These are phyloP conservation scores for Phanerodontia chrysosporium DNA, from an alignment of 768 basidiomycete species.

Conservation along the genomic window DNA sequence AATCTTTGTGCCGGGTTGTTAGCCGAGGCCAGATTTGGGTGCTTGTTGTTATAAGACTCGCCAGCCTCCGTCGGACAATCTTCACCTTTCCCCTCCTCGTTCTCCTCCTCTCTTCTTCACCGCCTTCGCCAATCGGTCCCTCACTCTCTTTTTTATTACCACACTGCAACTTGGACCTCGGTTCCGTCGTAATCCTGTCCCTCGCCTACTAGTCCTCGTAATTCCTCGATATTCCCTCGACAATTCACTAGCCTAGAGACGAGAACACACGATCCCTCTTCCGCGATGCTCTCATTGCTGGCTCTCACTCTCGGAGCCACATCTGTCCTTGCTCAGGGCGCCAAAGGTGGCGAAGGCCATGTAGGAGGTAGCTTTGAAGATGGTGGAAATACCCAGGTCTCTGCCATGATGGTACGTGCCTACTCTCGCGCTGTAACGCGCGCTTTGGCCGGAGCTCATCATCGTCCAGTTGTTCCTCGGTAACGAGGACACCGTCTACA, in stretches of 20 bases:
- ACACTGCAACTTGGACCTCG: slow-evolving; percentile 9
- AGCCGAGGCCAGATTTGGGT: not conserved
- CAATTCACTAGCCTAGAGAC: slow-evolving; percentile 9
- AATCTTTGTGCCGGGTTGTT: slow-evolving; percentile 1
- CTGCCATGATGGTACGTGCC: slow-evolving; percentile 47
- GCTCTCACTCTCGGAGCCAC: slow-evolving; percentile 40
- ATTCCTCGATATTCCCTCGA: slow-evolving; percentile 3
- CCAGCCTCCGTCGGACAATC: not conserved
- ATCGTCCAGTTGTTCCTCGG: slow-evolving; percentile 71
- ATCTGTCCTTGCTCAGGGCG: slow-evolving; percentile 19
- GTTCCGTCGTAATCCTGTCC: slow-evolving; percentile 11
- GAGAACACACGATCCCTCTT: slow-evolving; percentile 4
- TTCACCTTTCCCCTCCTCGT: slow-evolving; percentile 3
- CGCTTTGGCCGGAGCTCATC: not conserved
- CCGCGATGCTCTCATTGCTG: slow-evolving; percentile 28
- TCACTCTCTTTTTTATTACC: slow-evolving; percentile 10
- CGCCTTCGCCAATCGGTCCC: slow-evolving; percentile 5
- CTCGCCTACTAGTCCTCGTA: not conserved
- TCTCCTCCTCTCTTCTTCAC: not conserved
- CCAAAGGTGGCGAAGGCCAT: slow-evolving; percentile 12
- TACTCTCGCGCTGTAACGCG: slow-evolving; percentile 4
- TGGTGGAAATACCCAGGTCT: slow-evolving; percentile 39
- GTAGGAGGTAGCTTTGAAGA: slow-evolving; percentile 26
- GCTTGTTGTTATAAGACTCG: not conserved
- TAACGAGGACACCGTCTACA: slow-evolving; percentile 76